Evolutionary conservation across 1,139 yeast genomes (phyloP), one percentile per base, ranked within the genome.

Genomic region (Lodderomyces theae): DNA sequence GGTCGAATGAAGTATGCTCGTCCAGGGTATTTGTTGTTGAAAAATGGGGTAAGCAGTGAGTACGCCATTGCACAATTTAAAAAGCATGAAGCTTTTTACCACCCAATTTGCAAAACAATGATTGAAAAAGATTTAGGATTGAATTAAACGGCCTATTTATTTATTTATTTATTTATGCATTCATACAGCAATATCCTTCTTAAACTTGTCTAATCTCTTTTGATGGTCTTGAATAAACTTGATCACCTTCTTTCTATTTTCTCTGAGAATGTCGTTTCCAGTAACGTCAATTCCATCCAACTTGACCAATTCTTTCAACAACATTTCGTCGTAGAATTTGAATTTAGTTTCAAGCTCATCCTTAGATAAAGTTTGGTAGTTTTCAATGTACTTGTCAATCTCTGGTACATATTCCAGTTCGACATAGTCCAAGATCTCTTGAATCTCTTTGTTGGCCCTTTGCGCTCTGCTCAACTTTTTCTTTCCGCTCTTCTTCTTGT

Each of bases 211-310:
- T 46, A 83, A 66, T 46, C 77, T 66, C 54, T 74, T 79, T 54
- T 80, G 79, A 51, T 74, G 75, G 35, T 63, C 68, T 60, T 84
- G 92, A 40, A 84, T 74, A 40, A 70, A 65, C 52, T 74, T 79
- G 49, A 85, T 80, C 9, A 76, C 74, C 43, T 69, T 72, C 56
- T 78, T 82, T 51, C 94, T 72, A 53, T 72, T 71, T 34, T 67
- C 68, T 51, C 86, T 76, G 50, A 84, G 64, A 5, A 69, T 65
- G 0, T 64, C 72, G 51, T 77, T 75, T 34, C 73, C 60, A 57
- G 62, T 48, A 51, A 75, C 72, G 42, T 84, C 88, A 32, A 85
- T 68, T 2, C 75, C 81, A 52, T 85, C 94, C 45, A 85, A 66
- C 45, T 74, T 77, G 70, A 85, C 70, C 51, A 83, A 61, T 50